A percentile compares a stretch with the other conserved stretches of the same genome.
Conservation (phyloP, 192 early-diverging fungal genomes). For the Spizellomyces sp. region DNA sequence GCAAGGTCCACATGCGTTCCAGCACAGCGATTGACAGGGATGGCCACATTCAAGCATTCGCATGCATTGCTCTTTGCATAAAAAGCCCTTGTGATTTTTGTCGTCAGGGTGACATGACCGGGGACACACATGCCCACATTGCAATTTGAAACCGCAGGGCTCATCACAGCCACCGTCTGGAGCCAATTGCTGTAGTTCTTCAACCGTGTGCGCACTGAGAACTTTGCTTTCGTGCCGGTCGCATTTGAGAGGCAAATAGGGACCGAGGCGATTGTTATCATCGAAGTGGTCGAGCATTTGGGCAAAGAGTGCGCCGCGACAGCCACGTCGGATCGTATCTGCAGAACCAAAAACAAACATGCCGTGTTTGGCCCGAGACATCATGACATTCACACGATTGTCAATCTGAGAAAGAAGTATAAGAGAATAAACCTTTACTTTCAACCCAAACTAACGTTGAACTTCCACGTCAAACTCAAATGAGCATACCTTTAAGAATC, state of each 20-base stretch:
- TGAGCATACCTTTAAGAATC: slow-evolving; percentile 52
- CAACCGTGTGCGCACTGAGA: slow-evolving; percentile 28
- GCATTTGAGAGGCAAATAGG: slow-evolving; percentile 51
- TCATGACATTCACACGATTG: slow-evolving; percentile 60
- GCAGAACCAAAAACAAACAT: slow-evolving; percentile 61
- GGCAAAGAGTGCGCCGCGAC: neutral
- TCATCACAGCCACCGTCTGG: slow-evolving; percentile 58
- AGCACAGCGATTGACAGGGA: slow-evolving; percentile 48
- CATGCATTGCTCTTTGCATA: slow-evolving; percentile 47
- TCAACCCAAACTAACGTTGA: no score
- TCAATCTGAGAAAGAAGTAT: neutral
- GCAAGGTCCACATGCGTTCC: slow-evolving; percentile 50
- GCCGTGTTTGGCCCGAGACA: slow-evolving; percentile 62
- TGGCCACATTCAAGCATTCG: slow-evolving; percentile 47
- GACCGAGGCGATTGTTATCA: slow-evolving; percentile 2
- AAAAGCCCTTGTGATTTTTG: slow-evolving; percentile 39
- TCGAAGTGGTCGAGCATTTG: slow-evolving; percentile 24
- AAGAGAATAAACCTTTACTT: neutral
- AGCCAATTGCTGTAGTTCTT: slow-evolving; percentile 34
- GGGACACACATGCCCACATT: slow-evolving; percentile 59
- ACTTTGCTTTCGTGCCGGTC: slow-evolving; percentile 45
- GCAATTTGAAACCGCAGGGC: slow-evolving; percentile 42
- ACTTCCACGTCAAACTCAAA: no score
- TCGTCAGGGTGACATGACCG: slow-evolving; percentile 48
- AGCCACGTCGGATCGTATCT: neutral